Conservation (phyloP, 2,329 filamentous ascomycete genomes). For the Teratosphaeria pseudoeucalypti region DNA sequence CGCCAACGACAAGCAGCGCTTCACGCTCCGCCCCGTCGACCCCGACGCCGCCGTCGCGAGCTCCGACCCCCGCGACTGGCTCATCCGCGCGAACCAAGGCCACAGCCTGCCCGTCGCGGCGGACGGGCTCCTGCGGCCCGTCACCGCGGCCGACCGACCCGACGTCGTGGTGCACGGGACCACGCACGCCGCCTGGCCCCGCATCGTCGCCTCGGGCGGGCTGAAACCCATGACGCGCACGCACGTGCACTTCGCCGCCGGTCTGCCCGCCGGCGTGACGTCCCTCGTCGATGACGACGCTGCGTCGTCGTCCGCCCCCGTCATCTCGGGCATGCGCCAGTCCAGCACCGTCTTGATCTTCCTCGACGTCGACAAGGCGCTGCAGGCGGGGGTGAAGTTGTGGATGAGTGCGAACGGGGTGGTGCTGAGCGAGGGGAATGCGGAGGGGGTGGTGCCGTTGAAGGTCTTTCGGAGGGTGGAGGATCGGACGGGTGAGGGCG, state of each 20-base stretch:
- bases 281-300: conserved; percentile 21
- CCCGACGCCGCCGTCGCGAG: conserved; percentile 7
- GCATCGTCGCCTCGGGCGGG: conserved; percentile 67
- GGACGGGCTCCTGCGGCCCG: conserved; percentile 57
- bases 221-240: conserved; percentile 71
- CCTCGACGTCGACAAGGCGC: conserved; percentile 67
- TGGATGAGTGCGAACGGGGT: conserved; percentile 44
- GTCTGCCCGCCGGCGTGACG: conserved; percentile 46
- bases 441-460: conserved; percentile 51
- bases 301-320: conserved; percentile 38
- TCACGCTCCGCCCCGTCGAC: conserved; percentile 56
- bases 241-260: conserved; percentile 82
- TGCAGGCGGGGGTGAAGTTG: conserved; percentile 58
- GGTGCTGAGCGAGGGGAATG: conserved; percentile 39
- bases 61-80: conserved; percentile 48
- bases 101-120: conserved; percentile 71
- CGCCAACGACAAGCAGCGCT: conserved; percentile 83
- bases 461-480: conserved; percentile 64
- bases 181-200: conserved; percentile 67
- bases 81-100: conserved; percentile 93
- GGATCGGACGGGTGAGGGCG: conserved; percentile 47
- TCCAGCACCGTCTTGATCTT: conserved; percentile 58
- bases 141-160: conserved; percentile 42
- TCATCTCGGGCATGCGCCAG: conserved; percentile 44
- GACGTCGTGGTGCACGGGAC: conserved; percentile 70